Base-by-base conservation (phyloP, 2,329 filamentous ascomycete species). In the Emmonsiellopsis sp. region DNA sequence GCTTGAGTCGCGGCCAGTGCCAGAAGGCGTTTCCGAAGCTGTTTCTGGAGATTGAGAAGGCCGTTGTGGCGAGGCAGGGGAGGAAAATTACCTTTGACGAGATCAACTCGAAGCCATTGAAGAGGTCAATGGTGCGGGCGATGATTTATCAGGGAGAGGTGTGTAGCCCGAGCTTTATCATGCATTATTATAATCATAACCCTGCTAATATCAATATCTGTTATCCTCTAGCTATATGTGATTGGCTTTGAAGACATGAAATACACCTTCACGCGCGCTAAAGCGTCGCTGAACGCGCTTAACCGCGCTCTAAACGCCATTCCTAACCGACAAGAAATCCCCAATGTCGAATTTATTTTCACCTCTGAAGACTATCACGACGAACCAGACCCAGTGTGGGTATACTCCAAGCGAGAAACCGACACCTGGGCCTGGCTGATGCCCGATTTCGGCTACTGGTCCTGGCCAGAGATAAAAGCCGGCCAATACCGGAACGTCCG, bases 361-460 rank as follows among this genome's bases (percentile, higher is more conserved):
- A 73, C 70, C 13, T 65, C 73, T 2, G 73, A 78, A 53, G 76
- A 79, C 58, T 71, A 65, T 38, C 67, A 67, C 44, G 61, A 67
- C 11, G 62, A 64, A 6, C 60, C 66, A 41, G n/a, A 54, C 40
- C 20, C 73, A 31, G 48, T 77, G 0, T 75, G 75, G 75, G 68
- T 70, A 5, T 77, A 74, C 57, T 69, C 73, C 2, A 70, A 66
- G 47, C 65, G 58, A 37, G 62, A 67, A 7, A 65, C 69, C n/a
- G 68, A 75, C 35, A 62, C 62, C 7, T 62, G 68, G 11, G 64
- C 69, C 43, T 79, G 77, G 77, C 63, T 79, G 16, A 78, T 79
- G 63, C 76, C 77, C 0, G 77, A 79, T 58, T 79, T 79, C 58
- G 76, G 75, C 35, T 78, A 76, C 65, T 80, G 75, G 74, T 68